phyloP scores from a whole-genome alignment of 305 asterid species.

The Fraxinus paxiana region DNA sequence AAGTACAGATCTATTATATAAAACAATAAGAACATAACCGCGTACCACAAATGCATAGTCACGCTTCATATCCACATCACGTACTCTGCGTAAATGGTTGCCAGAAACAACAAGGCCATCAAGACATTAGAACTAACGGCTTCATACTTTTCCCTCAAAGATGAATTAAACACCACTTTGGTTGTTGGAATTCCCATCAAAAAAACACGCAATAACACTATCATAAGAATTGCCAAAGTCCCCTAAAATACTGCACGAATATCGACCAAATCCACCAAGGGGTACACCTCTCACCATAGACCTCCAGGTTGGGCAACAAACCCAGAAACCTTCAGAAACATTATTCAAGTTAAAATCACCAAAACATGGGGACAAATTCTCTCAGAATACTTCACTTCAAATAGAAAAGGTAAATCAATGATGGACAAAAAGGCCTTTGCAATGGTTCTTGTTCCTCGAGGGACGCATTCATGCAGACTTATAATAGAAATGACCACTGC shows the following conservation, averaged over 20 bases:
- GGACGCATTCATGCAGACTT: not conserved
- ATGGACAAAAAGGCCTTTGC: not conserved
- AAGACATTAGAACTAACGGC: slow-evolving; percentile 71
- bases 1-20: slow-evolving; percentile 25
- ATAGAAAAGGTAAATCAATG: not conserved
- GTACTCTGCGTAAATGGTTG: slow-evolving; percentile 98
- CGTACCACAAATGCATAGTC: slow-evolving; percentile 98
- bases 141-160: slow-evolving; percentile 87
- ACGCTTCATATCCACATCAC: slow-evolving; percentile 99
- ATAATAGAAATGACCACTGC: not conserved
- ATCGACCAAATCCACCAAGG: slow-evolving; percentile 68
- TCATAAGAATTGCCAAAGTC: slow-evolving; percentile 89
- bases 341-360: slow-evolving; percentile 75
- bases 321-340: slow-evolving; percentile 86
- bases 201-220: slow-evolving; percentile 79
- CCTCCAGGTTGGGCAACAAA: slow-evolving; percentile 68
- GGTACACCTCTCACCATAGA: slow-evolving; percentile 69
- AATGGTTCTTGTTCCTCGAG: not conserved
- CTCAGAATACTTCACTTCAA: not conserved
- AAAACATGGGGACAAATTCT: slow-evolving; percentile 16
- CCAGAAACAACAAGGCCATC: slow-evolving; percentile 99
- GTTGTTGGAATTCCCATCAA: slow-evolving; percentile 85
- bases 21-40: slow-evolving; percentile 9
- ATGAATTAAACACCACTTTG: slow-evolving; percentile 81
- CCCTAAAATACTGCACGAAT: slow-evolving; percentile 74